phyloP scores from a whole-genome alignment of 805 yeast species.

The Nakazawaea anatomiae region DNA sequence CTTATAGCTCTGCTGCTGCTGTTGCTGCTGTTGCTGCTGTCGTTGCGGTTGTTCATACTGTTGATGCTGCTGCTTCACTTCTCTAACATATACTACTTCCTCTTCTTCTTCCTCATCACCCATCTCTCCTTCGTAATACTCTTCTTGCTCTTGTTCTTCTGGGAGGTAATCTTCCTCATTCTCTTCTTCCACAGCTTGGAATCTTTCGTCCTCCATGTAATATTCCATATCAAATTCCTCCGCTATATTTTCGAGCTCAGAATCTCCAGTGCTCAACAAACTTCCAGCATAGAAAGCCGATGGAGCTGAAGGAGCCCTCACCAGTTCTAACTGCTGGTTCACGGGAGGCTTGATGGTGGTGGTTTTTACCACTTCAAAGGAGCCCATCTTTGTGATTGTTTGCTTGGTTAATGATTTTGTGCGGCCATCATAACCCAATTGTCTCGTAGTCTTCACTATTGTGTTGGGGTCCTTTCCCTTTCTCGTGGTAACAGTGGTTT shows the following conservation, averaged over 20 bases:
- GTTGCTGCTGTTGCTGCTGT: neutral
- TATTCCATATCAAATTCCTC: conserved; percentile 22
- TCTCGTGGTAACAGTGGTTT: conserved; percentile 13
- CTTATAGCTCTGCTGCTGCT: neutral
- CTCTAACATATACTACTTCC: neutral
- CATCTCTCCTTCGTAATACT: conserved; percentile 2
- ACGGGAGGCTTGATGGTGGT: conserved; percentile 32
- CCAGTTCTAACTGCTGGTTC: conserved; percentile 6
- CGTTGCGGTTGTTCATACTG: neutral
- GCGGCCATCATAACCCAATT: conserved; percentile 43
- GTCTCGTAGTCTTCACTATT: conserved; percentile 44
- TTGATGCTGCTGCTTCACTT: neutral
- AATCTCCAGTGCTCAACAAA: conserved; percentile 15
- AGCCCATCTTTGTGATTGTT: conserved; percentile 43
- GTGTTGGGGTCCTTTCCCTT: conserved; percentile 15
- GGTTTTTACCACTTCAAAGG: conserved; percentile 41
- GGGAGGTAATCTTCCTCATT: too few species aligned
- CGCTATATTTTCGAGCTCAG: conserved; percentile 23
- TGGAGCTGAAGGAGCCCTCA: conserved; percentile 22
- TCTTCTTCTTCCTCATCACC: neutral
- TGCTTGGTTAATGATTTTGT: conserved; percentile 51
- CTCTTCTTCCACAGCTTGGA: conserved; percentile 5
- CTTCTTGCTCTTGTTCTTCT: neutral
- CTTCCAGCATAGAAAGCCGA: conserved; percentile 23
- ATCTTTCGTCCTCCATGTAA: conserved; percentile 7